These are phyloP conservation scores for Fraxinus baroniana DNA, from an alignment of 305 asterid species.

Conservation along the genomic window DNA sequence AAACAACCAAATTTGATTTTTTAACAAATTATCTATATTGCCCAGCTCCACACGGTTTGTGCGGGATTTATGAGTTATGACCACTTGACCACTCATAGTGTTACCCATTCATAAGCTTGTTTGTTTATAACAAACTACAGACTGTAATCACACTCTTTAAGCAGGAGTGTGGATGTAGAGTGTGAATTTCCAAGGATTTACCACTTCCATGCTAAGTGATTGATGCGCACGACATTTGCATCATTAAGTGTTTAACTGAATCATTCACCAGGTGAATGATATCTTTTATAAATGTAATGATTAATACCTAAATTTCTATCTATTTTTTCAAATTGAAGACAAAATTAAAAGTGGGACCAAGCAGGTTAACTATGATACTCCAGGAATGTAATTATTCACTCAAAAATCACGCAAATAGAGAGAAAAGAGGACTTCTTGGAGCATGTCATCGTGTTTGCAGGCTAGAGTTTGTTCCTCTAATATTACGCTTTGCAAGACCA, in stretches of 20 bases:
- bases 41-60: background rate
- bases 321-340: background rate
- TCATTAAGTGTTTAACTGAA: background rate
- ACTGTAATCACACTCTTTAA: background rate
- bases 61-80: background rate
- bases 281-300: background rate
- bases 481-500: background rate
- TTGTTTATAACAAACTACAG: background rate
- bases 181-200: background rate
- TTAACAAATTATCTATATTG: background rate
- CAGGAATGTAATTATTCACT: background rate
- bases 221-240: background rate
- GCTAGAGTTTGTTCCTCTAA: background rate
- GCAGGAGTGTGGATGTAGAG: background rate
- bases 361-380: background rate
- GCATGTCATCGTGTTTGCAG: background rate
- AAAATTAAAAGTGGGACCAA: background rate
- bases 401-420: background rate
- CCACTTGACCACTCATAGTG: background rate
- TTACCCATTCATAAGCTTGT: background rate
- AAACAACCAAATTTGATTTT: background rate
- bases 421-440: background rate
- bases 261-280: background rate
- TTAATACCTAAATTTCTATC: background rate
- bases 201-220: background rate